Base-by-base conservation (phyloP, 116 monocot species). In the Posidonia oceanica region DNA sequence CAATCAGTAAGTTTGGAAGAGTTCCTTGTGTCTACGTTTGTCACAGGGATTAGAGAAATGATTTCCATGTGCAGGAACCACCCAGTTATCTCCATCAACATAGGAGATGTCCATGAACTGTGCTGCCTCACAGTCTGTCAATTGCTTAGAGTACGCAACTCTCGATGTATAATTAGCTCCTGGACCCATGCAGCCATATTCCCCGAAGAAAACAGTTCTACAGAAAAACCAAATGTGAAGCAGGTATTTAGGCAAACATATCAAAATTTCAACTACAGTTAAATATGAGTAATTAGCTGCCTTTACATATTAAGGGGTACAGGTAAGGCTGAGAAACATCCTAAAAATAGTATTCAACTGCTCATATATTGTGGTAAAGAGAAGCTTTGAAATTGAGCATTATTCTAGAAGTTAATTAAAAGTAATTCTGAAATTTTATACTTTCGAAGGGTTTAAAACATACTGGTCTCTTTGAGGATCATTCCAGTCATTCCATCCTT, bases 401-500 rank as follows among this genome's bases (percentile, higher is more conserved):
- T 29, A 29, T 29, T 29, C 29, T 29, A 29, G 29, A 29, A 29
- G 29, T 29, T 29, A 29, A 29, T 29, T 29, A 29, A 29, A 29
- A 29, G 1, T 29, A 29, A 29, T 29, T 29, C 29, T 29, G 29
- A 29, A 29, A 29, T 29, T 29, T 29, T 29, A 29, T 29, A 29
- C 29, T 29, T 29, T 29, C 29, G 1, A 29, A 29, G 29, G 29
- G 29, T 29, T 29, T 1, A 29, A 29, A 21, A 62, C 36, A 23
- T 73, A 89, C 86, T 72, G 67, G 51, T 89, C 86, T 70, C 77
- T 80, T 29, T 68, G 62, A 21, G 84, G 71, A 70, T 91, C 84
- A 23, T 84, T 85, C 82, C 84, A 87, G 40, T 91, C 78, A 20
- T 81, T 76, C 91, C 91, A 87, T 75, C 91, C 91, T 72, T 85